Percentiles rank a stretch among this genome's conserved stretches.
Conservation (phyloP, 1,139 yeast species). For the Tardiomyces blankii region DNA sequence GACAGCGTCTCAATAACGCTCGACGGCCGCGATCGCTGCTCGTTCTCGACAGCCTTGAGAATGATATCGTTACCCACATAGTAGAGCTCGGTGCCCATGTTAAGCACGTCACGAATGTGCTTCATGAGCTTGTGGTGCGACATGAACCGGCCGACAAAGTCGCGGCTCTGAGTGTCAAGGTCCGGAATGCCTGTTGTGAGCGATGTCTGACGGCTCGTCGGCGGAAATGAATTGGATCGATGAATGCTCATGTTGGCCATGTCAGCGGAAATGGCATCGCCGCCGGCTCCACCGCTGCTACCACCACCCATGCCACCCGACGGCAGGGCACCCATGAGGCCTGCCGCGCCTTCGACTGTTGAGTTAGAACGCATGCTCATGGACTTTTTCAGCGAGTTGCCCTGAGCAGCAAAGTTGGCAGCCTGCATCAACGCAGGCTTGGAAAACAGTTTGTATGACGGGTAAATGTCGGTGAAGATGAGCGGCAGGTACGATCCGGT, state of each 20-base stretch:
- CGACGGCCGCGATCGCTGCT: conserved; percentile 32
- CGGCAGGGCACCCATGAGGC: background rate
- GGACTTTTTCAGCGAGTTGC: conserved; percentile 1
- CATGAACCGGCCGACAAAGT: conserved; percentile 26
- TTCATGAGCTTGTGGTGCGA: conserved; percentile 37
- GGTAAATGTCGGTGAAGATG: conserved; percentile 43
- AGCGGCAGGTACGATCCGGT: conserved; percentile 52
- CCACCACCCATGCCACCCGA: too few relatives aligned
- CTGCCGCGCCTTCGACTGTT: background rate
- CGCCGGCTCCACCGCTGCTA: conserved; percentile 1
- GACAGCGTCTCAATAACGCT: conserved; percentile 33
- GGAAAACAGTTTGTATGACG: conserved; percentile 45
- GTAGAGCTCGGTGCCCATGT: conserved; percentile 43
- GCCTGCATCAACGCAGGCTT: conserved; percentile 33
- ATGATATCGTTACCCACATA: conserved; percentile 42
- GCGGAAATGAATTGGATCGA: conserved; percentile 29
- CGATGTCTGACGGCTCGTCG: conserved; percentile 15
- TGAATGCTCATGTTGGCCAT: conserved; percentile 10
- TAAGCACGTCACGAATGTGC: conserved; percentile 47
- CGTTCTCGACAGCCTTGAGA: conserved; percentile 39
- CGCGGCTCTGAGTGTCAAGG: conserved; percentile 26
- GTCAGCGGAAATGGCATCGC: conserved; percentile 4
- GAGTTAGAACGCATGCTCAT: background rate
- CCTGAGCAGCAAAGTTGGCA: conserved; percentile 12
- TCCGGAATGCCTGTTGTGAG: conserved; percentile 28